These are phyloP conservation scores for Dactylonectria macrodidyma DNA, from an alignment of 2,329 filamentous ascomycete genomes.

Conservation along the genomic window DNA sequence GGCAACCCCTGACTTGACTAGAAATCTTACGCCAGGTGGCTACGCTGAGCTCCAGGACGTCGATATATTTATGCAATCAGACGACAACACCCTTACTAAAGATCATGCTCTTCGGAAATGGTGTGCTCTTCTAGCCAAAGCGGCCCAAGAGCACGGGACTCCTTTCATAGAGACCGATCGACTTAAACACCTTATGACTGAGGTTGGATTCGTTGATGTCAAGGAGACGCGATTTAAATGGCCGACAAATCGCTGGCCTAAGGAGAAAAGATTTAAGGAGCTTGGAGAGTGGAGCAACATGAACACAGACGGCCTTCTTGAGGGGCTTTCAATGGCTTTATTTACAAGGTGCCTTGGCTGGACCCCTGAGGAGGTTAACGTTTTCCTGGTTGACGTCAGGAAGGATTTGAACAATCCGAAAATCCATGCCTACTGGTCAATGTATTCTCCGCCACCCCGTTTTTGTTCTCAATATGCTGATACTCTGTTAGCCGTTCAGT, in stretches of 20 bases:
- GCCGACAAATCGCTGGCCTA: slow-evolving; percentile 12
- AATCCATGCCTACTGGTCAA: too few species aligned
- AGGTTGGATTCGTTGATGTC: slow-evolving; percentile 10
- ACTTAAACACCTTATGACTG: slow-evolving; percentile 23
- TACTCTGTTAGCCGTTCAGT: too few species aligned
- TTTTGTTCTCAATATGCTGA: too few species aligned
- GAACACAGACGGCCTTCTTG: slow-evolving; percentile 1
- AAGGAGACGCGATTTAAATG: slow-evolving; percentile 21
- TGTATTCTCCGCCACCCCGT: too few species aligned
- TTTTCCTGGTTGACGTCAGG: too few species aligned
- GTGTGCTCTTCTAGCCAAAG: slow-evolving; percentile 11
- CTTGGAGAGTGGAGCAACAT: slow-evolving; percentile 17
- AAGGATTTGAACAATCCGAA: too few species aligned
- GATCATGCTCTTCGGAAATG: slow-evolving; percentile 11
- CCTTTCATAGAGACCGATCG: background rate
- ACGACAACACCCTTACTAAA: background rate
- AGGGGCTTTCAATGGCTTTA: slow-evolving; percentile 18
- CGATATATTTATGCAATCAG: background rate
- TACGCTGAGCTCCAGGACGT: background rate
- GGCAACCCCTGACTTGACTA: background rate
- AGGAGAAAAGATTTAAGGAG: slow-evolving; percentile 28
- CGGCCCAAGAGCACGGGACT: slow-evolving; percentile 12
- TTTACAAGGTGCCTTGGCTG: too few species aligned
- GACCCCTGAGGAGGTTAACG: too few species aligned
- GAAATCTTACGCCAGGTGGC: background rate